These are phyloP conservation scores for Sarocladium strictum DNA, from an alignment of 2,329 filamentous ascomycete species.

Conservation along the genomic window DNA sequence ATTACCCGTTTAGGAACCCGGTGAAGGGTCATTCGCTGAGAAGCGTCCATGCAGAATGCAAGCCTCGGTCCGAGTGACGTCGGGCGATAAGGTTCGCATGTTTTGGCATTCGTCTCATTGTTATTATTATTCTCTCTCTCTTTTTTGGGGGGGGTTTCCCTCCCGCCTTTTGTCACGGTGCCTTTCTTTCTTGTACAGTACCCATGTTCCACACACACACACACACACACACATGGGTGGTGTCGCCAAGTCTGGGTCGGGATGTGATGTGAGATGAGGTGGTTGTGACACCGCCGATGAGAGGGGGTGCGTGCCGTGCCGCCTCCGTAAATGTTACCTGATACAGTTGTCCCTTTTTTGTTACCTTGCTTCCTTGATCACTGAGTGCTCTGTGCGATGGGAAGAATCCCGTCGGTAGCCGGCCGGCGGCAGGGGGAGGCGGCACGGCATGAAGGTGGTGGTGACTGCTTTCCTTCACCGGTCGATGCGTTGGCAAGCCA, in stretches of 20 bases:
- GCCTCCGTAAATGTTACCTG: too few relatives aligned
- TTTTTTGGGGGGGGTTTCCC: too few relatives aligned
- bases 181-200: too few relatives aligned
- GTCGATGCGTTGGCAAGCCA: background rate
- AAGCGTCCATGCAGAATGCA: background rate
- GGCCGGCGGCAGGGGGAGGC: background rate
- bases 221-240: background rate
- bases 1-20: background rate
- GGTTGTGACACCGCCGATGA: background rate
- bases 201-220: too few relatives aligned
- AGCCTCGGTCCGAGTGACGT: background rate
- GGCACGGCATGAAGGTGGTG: background rate
- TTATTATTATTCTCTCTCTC: background rate
- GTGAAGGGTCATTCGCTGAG: background rate
- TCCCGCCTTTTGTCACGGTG: too few relatives aligned
- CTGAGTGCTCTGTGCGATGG: too few relatives aligned
- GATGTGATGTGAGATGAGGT: background rate
- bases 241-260: background rate
- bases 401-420: background rate
- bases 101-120: too few relatives aligned
- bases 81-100: too few relatives aligned
- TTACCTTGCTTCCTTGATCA: too few relatives aligned
- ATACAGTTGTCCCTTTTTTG: too few relatives aligned
- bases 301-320: too few relatives aligned
- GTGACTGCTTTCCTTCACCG: slow-evolving; percentile 1